phyloP scores from a whole-genome alignment of 1,139 yeast species.

The Lodderomyces elongisporus region DNA sequence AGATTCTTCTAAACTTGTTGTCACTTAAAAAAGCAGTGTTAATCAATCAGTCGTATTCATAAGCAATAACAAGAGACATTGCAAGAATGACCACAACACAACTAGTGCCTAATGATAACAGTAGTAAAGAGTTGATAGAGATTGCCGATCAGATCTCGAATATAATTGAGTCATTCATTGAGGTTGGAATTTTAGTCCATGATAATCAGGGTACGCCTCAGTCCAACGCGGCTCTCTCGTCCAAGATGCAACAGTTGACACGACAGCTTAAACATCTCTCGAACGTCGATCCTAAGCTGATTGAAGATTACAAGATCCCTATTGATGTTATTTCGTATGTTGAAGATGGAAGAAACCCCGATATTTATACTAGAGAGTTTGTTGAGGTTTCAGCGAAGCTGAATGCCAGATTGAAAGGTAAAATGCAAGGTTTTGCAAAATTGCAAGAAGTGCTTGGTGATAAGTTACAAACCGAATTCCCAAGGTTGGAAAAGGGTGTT shows the following conservation, averaged over 20 bases:
- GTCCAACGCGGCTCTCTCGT: conserved; percentile 40
- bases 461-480: conserved; percentile 70
- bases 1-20: too few species aligned
- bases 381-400: conserved; percentile 86
- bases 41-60: too few species aligned
- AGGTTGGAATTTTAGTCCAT: conserved; percentile 85
- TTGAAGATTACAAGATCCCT: conserved; percentile 52
- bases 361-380: conserved; percentile 92
- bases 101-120: conserved; percentile 18
- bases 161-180: conserved; percentile 79
- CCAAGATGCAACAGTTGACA: conserved; percentile 38
- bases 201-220: conserved; percentile 82
- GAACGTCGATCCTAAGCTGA: conserved; percentile 1
- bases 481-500: conserved; percentile 50
- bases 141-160: conserved; percentile 60
- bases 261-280: conserved; percentile 25
- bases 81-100: conserved; percentile 37
- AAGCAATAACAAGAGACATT: too few species aligned
- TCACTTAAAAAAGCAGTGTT: too few species aligned
- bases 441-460: conserved; percentile 62
- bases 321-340: conserved; percentile 77
- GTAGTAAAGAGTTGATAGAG: conserved; percentile 41
- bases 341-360: conserved; percentile 96
- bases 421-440: conserved; percentile 56
- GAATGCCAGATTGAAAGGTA: conserved; percentile 84